Conservation (phyloP, 345 rosid species). For the Sapria himalayana region DNA sequence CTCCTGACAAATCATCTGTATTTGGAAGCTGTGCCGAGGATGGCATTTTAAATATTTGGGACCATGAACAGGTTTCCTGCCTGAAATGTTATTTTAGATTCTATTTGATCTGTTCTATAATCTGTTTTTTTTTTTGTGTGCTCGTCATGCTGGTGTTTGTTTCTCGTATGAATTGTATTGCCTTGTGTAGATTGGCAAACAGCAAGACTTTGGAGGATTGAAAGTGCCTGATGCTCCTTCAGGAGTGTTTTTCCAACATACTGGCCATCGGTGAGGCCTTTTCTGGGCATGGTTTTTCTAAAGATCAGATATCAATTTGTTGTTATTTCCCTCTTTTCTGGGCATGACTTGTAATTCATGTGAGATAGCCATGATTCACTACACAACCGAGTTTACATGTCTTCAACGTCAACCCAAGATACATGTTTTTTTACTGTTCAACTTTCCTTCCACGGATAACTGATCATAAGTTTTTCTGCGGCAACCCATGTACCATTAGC, state of each 20-base stretch:
- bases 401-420: no score
- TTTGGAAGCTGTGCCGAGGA: slow-evolving; percentile 20
- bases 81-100: neutral
- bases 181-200: slow-evolving; percentile 28
- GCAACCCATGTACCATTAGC: no score
- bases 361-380: no score
- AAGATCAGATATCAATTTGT: no score
- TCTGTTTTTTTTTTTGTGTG: neutral
- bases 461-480: no score
- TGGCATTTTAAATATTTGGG: slow-evolving; percentile 15
- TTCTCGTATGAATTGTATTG: neutral
- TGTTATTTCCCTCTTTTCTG: no score
- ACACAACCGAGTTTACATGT: no score
- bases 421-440: no score
- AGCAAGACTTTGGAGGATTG: slow-evolving; percentile 17
- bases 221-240: slow-evolving; percentile 23
- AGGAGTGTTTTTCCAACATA: slow-evolving; percentile 46
- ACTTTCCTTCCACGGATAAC: no score
- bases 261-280: slow-evolving; percentile 35
- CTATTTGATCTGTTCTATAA: neutral
- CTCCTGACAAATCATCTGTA: slow-evolving; percentile 13
- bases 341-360: no score
- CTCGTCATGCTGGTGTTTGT: neutral
- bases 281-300: no score
- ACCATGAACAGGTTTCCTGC: slow-evolving; percentile 9